These are phyloP conservation scores for Cyberlindnera petersonii DNA, from an alignment of 805 yeast species.

Conservation along the genomic window DNA sequence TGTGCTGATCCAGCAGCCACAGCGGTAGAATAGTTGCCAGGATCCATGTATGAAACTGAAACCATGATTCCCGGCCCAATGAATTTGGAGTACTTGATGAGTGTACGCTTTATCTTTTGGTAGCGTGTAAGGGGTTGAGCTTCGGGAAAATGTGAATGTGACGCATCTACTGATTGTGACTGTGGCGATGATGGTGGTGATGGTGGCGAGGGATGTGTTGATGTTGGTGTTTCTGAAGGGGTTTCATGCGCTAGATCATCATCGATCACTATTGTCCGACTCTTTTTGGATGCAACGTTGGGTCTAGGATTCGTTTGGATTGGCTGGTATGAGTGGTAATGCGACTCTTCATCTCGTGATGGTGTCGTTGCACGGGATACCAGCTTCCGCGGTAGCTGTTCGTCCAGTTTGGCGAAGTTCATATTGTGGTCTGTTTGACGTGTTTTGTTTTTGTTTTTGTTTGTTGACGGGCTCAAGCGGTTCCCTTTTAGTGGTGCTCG, in stretches of 20 bases:
- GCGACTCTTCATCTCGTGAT: conserved; percentile 8
- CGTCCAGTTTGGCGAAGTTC: conserved; percentile 23
- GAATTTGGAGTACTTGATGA: conserved; percentile 53
- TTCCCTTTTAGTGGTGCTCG: no score
- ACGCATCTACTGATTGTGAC: neutral
- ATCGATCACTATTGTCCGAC: neutral
- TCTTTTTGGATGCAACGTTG: neutral
- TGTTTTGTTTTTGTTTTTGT: neutral
- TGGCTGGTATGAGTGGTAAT: conserved; percentile 13
- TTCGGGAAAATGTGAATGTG: neutral
- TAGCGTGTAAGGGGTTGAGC: conserved; percentile 3
- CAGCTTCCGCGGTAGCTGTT: conserved; percentile 11
- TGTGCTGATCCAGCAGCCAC: conserved; percentile 92
- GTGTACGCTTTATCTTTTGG: conserved; percentile 17
- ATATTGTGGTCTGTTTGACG: conserved; percentile 2
- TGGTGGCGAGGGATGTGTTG: neutral
- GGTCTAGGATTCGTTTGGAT: neutral
- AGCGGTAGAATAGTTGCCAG: conserved; percentile 94
- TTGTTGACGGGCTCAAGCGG: neutral
- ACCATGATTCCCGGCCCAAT: conserved; percentile 98
- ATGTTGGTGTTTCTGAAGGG: neutral
- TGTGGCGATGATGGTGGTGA: neutral
- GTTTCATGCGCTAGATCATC: neutral
- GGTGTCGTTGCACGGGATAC: conserved; percentile 4
- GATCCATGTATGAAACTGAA: conserved; percentile 93